Evolutionary conservation across 352 stramenopile genomes (phyloP).

Genomic region (Blastocystis hominis): DNA sequence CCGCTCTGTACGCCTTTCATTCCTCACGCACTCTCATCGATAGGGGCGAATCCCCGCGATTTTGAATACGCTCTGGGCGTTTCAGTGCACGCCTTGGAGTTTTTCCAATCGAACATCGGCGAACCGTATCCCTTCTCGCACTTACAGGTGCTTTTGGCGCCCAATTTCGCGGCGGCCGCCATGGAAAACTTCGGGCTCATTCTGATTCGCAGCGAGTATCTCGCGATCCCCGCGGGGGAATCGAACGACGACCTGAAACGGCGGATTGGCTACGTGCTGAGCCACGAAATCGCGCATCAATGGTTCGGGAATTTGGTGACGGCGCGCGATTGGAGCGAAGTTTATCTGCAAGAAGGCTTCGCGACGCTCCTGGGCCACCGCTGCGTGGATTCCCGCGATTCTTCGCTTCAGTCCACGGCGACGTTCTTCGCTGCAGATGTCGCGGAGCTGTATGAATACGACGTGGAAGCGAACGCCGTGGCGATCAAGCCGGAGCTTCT

Average conservation of each 20-base stretch:
- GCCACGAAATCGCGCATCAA: conserved; percentile 36
- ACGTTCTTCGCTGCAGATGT: neutral
- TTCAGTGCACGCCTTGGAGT: neutral
- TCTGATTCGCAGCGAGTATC: conserved; percentile 4
- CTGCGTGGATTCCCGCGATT: neutral
- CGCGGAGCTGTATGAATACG: neutral
- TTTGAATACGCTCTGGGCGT: neutral
- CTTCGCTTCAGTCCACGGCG: neutral
- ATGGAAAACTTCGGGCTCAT: conserved; percentile 51
- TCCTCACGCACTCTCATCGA: neutral
- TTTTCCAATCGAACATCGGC: neutral
- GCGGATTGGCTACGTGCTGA: conserved; percentile 13
- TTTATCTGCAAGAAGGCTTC: conserved; percentile 34
- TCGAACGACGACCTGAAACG: neutral
- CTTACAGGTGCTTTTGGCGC: neutral
- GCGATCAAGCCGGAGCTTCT: neutral
- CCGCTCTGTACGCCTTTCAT: neutral
- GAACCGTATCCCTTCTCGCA: conserved; percentile 11
- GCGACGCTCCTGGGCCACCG: neutral
- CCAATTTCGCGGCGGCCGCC: conserved; percentile 30
- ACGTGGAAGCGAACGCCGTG: neutral
- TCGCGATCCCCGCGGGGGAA: neutral
- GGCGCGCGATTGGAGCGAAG: conserved; percentile 10
- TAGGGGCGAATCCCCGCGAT: neutral
- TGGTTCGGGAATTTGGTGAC: conserved; percentile 33